Base-by-base conservation (phyloP, 345 rosid species). In the Gossypium ekmanianum region DNA sequence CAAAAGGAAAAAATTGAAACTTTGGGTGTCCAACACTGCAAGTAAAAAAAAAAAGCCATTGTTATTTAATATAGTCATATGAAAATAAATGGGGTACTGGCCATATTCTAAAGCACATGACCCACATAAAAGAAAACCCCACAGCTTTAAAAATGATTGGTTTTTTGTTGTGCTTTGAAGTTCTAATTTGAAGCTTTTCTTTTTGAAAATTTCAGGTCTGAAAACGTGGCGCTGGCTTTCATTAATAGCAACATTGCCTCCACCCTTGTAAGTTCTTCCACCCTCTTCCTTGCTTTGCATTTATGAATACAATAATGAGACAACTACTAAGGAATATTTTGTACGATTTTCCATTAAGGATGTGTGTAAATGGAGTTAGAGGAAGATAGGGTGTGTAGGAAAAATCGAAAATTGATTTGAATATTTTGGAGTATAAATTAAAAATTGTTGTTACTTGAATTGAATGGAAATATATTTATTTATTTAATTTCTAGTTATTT, bases 161-260 rank as follows among this genome's bases (percentile, higher is more conserved):
- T 24, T 47, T 63, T 57, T 11, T 45, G 10, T 9, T 45, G 2
- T 45, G 12, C 1, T 45, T 57, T 56, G 9, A 55, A 4, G 2
- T 55, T 43, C 29, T 2, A 7, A 18, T 20, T 22, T 12, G 27
- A 43, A 43, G 4, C 18, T 64, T 64, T 10, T 44, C 45, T 20
- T 11, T 65, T 12, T 65, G 18, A 5, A 20, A 45, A 20, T 11
- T 66, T 50, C 64, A 65, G 51, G 76, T 77, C 73, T 77, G 79
- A 77, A 79, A 78, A 39, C 61, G 20, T 26, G 59, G 73, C 13
- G 71, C 48, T 73, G 11, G 41, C 17, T 62, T 18, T 55, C 81
- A 84, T 83, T 84, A 47, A 82, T 76, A 9, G 77, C 82, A 39
- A 22, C 54, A 24, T 63, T 76, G 68, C 86, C 61, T 71, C 86